phyloP scores from a whole-genome alignment of 2,329 filamentous ascomycete species.

The Aspergillus alliaceus region DNA sequence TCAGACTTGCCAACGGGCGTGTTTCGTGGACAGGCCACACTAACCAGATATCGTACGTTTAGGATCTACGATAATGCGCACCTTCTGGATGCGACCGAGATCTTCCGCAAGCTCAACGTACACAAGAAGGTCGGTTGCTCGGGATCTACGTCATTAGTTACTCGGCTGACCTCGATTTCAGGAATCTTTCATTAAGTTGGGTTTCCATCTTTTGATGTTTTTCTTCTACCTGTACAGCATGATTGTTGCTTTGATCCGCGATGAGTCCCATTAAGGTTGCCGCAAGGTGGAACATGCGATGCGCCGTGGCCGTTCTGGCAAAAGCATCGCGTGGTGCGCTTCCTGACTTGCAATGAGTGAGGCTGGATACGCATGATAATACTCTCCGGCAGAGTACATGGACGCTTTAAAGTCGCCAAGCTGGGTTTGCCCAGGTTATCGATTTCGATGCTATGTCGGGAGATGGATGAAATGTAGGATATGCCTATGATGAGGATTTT shows the following conservation, averaged over 20 bases:
- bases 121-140: conserved; percentile 80
- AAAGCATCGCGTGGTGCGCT: conserved; percentile 6
- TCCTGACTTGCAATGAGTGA: conserved; percentile 5
- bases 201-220: conserved; percentile 99
- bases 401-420: not conserved
- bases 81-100: conserved; percentile 94
- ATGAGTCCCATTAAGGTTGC: conserved; percentile 76
- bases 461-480: conserved; percentile 1
- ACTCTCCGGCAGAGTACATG: not conserved
- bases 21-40: too few species aligned
- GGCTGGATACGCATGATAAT: not conserved
- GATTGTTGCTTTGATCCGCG: conserved; percentile 94
- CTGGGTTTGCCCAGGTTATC: not conserved
- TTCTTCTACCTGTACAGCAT: conserved; percentile 99
- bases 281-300: conserved; percentile 40
- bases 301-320: conserved; percentile 33
- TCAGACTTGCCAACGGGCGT: too few species aligned
- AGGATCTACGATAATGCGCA: conserved; percentile 98
- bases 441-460: not conserved
- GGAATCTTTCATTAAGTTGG: conserved; percentile 99
- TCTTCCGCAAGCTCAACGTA: conserved; percentile 97
- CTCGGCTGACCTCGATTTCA: conserved; percentile 38
- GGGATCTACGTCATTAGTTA: conserved; percentile 8
- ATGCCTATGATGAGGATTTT: not conserved
- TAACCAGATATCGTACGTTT: conserved; percentile 22